Percentiles rank a stretch among this genome's conserved stretches.
These are phyloP conservation scores for Claviceps humidiphila DNA, from an alignment of 2,329 filamentous ascomycete species.

Conservation along the genomic window DNA sequence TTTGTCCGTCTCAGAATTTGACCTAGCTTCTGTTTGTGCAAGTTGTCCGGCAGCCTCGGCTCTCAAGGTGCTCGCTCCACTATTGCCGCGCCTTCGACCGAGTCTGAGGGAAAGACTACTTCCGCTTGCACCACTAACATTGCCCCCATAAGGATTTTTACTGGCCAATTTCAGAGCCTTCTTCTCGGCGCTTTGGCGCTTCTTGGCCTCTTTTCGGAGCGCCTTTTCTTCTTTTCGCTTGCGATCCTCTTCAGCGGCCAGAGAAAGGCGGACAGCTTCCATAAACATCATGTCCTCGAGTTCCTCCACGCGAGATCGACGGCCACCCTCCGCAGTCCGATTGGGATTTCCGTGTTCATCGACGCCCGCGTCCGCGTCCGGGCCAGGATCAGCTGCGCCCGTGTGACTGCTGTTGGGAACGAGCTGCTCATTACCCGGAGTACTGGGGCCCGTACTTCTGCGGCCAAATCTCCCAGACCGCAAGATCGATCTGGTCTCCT, in stretches of 20 bases:
- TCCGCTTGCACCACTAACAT: constrained; percentile 35
- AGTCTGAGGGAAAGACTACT: constrained; percentile 52
- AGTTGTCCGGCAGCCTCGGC: constrained; percentile 39
- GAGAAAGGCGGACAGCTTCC: constrained; percentile 80
- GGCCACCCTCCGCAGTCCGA: constrained; percentile 12
- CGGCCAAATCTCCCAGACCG: constrained; percentile 42
- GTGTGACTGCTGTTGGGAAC: neutral
- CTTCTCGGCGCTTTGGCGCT: constrained; percentile 70
- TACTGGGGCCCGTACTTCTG: constrained; percentile 28
- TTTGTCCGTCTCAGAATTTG: constrained; percentile 11
- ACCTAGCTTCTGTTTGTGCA: constrained; percentile 12
- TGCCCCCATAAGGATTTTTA: constrained; percentile 23
- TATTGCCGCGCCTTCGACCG: constrained; percentile 46
- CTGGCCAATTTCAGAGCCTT: constrained; percentile 56
- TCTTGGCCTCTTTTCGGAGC: constrained; percentile 64
- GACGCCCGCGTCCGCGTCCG: constrained; percentile 13
- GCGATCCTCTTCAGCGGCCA: constrained; percentile 91
- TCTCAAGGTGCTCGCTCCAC: constrained; percentile 44
- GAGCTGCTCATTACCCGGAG: constrained; percentile 13
- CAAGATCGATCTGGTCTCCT: constrained; percentile 33
- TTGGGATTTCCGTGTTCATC: constrained; percentile 11
- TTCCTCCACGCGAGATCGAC: constrained; percentile 58
- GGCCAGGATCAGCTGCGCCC: constrained; percentile 10
- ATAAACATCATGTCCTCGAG: constrained; percentile 98
- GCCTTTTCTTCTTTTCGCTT: constrained; percentile 55